Conservation (phyloP, 2,329 filamentous ascomycete genomes). For the Microcyclospora tardicrescens region DNA sequence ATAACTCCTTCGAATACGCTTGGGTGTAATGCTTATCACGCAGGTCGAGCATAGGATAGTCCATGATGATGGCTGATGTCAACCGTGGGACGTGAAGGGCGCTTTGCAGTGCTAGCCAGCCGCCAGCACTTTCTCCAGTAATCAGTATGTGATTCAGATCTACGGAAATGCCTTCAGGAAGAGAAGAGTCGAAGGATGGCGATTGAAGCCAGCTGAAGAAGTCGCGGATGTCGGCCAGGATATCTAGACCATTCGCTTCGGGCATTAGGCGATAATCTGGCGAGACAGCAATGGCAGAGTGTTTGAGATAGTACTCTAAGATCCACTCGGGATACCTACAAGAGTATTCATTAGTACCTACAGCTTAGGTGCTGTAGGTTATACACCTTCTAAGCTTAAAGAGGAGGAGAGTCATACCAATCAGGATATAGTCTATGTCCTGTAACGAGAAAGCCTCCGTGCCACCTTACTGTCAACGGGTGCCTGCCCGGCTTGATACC, state of each 20-base stretch:
- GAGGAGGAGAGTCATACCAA: too few species aligned
- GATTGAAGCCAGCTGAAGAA: constrained; percentile 36
- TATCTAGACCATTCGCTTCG: constrained; percentile 33
- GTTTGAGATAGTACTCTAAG: constrained; percentile 26
- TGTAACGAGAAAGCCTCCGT: constrained; percentile 29
- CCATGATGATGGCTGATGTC: constrained; percentile 20
- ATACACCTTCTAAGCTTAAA: neutral
- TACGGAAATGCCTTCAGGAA: constrained; percentile 6
- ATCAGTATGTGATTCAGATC: constrained; percentile 21
- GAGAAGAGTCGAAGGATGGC: constrained; percentile 10
- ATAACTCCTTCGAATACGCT: constrained; percentile 5
- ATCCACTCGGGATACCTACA: constrained; percentile 24
- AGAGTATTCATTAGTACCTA: neutral
- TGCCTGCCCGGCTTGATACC: constrained; percentile 21
- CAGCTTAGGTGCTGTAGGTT: neutral
- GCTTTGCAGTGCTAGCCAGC: constrained; percentile 25
- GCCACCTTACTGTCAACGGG: constrained; percentile 31
- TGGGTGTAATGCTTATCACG: constrained; percentile 9
- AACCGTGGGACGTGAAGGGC: constrained; percentile 4
- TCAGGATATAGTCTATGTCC: constrained; percentile 5
- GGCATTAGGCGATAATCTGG: constrained; percentile 42
- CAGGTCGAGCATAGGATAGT: constrained; percentile 24
- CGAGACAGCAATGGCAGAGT: constrained; percentile 33
- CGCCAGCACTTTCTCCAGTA: constrained; percentile 27
- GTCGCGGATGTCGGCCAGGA: constrained; percentile 35